Base-by-base conservation (phyloP, 495 filamentous ascomycete species). In the Amniculicola lignicola region DNA sequence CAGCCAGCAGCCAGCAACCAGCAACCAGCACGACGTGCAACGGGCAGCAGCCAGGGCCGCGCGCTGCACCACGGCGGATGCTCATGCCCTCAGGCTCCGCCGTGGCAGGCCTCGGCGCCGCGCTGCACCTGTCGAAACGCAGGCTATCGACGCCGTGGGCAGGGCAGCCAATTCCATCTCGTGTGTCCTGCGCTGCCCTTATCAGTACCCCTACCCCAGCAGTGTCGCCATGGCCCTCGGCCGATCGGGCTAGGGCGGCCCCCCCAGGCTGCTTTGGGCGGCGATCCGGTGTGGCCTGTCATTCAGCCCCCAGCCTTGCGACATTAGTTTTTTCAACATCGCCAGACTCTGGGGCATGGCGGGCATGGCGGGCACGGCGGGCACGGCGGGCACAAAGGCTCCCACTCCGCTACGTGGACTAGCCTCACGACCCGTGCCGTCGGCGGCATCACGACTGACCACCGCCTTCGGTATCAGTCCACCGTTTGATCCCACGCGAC, bases 61-160 rank as follows among this genome's bases (percentile, higher is more conserved):
- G 24, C 29, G 12, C 21, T 10, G 41, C 16, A 5, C 16, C 41
- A 9, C 21, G 5, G 4, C 9, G 7, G 37, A 9, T 27, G 43
- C 12, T 27, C 4, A 28, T 7, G 18, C 16, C 18, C 23, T 48
- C 47, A 25, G 33, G 31, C 28, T 36, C 46, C 28, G 46, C 28
- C 46, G 46, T 14, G 21, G 3, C 18, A 10, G 14, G 4, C 1
- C 9, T n/a, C n/a, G n/a, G n/a, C n/a, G n/a, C n/a, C n/a, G n/a
- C n/a, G n/a, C n/a, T n/a, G n/a, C n/a, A n/a, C n/a, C n/a, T n/a
- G n/a, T 24, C 38, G 39, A 33, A 21, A 29, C 33, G 44, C 42
- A 44, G 54, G 42, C 54, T 57, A 55, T 55, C 52, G 39, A 21
- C 10, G 54, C 19, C 27, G 54, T 57, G 49, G 54, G n/a, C n/a